Percentiles rank a stretch among this genome's conserved stretches.
phyloP scores from a whole-genome alignment of 2,329 filamentous ascomycete species.

The Lithohypha guttulata region DNA sequence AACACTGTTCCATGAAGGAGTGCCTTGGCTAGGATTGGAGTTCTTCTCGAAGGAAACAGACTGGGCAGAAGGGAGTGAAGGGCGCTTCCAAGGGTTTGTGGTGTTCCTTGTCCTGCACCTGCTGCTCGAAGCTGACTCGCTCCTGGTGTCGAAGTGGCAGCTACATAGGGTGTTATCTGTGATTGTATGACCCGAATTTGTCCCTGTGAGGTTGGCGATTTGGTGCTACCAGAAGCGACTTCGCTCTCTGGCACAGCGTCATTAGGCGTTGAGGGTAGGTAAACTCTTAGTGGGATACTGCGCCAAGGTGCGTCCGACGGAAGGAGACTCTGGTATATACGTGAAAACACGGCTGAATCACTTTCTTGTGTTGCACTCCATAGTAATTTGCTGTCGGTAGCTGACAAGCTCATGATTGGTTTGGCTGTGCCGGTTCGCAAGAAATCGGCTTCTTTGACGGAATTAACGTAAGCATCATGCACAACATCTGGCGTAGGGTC shows the following conservation, averaged over 20 bases:
- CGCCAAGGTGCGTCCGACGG: constrained; percentile 59
- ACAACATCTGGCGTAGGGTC: constrained; percentile 51
- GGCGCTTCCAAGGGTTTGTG: constrained; percentile 64
- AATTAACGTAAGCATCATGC: constrained; percentile 58
- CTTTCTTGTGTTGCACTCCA: constrained; percentile 69
- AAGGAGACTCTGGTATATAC: constrained; percentile 66
- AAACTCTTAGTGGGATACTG: constrained; percentile 79
- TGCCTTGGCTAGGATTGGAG: constrained; percentile 71
- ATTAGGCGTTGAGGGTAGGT: constrained; percentile 57
- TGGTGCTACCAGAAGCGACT: constrained; percentile 21
- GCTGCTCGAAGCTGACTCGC: constrained; percentile 15
- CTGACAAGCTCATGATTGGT: constrained; percentile 79
- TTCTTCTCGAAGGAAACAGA: constrained; percentile 77
- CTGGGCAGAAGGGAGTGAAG: constrained; percentile 65
- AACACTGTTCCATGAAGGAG: constrained; percentile 76
- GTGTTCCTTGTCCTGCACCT: constrained; percentile 31
- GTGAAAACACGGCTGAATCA: constrained; percentile 60
- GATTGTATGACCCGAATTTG: constrained; percentile 66
- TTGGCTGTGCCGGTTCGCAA: constrained; percentile 79
- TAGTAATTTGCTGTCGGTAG: constrained; percentile 68
- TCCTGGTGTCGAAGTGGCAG: constrained; percentile 20
- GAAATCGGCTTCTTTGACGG: constrained; percentile 73
- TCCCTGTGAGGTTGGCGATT: constrained; percentile 28
- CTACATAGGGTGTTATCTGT: constrained; percentile 48
- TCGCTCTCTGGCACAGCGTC: constrained; percentile 21